Evolutionary conservation across 1,284 basidiomycete genomes (phyloP).

Genomic region (Cutaneotrichosporon sp.): DNA sequence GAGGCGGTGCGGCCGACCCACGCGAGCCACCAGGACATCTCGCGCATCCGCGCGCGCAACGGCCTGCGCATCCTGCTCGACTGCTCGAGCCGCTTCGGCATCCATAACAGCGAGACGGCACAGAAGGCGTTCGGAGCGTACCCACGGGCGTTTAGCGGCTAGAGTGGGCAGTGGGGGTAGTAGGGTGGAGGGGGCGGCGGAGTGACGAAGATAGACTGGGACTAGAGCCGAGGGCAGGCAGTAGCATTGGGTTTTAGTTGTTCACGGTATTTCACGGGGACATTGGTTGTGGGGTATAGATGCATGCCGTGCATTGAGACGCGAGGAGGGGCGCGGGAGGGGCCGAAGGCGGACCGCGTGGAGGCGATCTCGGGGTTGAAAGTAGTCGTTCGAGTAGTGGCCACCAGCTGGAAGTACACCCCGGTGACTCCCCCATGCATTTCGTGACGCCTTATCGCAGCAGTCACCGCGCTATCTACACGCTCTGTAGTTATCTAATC

Average conservation of each 20-base stretch:
- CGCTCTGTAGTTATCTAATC: too few species aligned
- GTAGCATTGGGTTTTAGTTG: not conserved
- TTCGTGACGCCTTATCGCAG: too few species aligned
- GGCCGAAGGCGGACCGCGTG: too few species aligned
- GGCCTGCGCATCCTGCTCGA: slow-evolving; percentile 61
- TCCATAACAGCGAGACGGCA: slow-evolving; percentile 30
- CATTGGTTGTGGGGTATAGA: slow-evolving; percentile 4
- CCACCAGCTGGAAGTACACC: too few species aligned
- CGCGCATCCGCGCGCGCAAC: slow-evolving; percentile 81
- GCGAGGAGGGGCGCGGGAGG: too few species aligned
- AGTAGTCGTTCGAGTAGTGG: too few species aligned
- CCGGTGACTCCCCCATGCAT: too few species aligned
- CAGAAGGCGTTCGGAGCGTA: slow-evolving; percentile 23
- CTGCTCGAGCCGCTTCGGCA: slow-evolving; percentile 45
- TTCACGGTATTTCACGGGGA: not conserved
- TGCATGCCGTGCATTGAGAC: too few species aligned
- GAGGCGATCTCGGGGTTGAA: too few species aligned
- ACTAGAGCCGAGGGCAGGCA: too few species aligned
- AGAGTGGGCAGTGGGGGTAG: not conserved
- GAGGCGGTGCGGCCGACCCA: slow-evolving; percentile 58
- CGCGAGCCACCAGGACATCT: slow-evolving; percentile 69
- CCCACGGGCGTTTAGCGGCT: not conserved
- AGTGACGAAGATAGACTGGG: too few species aligned
- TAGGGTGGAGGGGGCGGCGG: not conserved
- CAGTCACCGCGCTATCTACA: too few species aligned